Percentiles rank a stretch among this genome's conserved stretches.
These are phyloP conservation scores for Striga hermonthica DNA, from an alignment of 305 asterid genomes.

Conservation along the genomic window DNA sequence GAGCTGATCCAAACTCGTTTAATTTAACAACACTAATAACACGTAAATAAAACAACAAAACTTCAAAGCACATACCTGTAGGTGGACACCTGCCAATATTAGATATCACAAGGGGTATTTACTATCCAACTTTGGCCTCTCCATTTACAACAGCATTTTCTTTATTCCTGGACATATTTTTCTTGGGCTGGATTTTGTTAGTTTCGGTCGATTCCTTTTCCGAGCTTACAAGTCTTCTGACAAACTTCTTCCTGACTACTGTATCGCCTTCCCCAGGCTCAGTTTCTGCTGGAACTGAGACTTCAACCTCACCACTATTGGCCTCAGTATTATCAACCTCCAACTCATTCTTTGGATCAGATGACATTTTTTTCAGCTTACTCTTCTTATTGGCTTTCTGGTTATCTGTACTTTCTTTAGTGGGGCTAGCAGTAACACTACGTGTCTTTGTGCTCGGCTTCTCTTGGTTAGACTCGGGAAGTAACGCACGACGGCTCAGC, in stretches of 20 bases:
- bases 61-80: conserved; percentile 36
- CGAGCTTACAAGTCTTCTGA: conserved; percentile 40
- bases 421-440: conserved; percentile 35
- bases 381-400: conserved; percentile 27
- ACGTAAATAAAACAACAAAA: too few relatives aligned
- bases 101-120: conserved; percentile 21
- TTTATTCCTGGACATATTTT: conserved; percentile 42
- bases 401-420: conserved; percentile 40
- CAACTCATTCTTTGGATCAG: conserved; percentile 36
- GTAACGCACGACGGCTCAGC: conserved; percentile 85
- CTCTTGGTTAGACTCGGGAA: conserved; percentile 66
- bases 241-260: conserved; percentile 40
- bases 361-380: not conserved
- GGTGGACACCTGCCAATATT: conserved; percentile 24
- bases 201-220: conserved; percentile 42
- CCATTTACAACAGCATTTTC: conserved; percentile 59
- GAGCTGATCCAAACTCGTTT: too few relatives aligned
- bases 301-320: not conserved
- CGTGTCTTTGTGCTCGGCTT: conserved; percentile 43
- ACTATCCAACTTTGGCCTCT: conserved; percentile 64
- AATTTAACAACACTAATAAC: too few relatives aligned
- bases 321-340: conserved; percentile 38
- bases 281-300: conserved; percentile 15
- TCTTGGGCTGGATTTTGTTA: conserved; percentile 41
- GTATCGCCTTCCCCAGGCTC: conserved; percentile 31